Conservation (phyloP, 2,329 filamentous ascomycete species). For the Penicillium brevicompactum region DNA sequence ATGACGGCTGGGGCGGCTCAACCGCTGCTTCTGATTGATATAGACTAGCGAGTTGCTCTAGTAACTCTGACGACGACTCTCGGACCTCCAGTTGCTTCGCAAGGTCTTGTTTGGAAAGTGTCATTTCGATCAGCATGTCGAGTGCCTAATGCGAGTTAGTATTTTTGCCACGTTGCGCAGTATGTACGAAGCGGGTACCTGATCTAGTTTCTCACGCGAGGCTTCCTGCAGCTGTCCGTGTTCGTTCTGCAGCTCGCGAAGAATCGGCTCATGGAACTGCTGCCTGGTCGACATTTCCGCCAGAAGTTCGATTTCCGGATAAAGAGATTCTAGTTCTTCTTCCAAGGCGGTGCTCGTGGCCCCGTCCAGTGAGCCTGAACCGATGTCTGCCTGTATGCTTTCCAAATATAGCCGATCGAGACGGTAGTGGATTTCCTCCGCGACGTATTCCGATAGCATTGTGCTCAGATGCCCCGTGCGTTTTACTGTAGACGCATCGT, state of each 20-base stretch:
- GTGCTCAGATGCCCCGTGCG: constrained; percentile 31
- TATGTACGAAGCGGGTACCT: constrained; percentile 26
- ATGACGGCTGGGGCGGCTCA: constrained; percentile 22
- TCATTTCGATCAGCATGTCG: constrained; percentile 38
- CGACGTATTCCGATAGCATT: constrained; percentile 34
- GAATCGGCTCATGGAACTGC: constrained; percentile 44
- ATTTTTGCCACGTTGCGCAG: neutral
- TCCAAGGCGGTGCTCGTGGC: constrained; percentile 31
- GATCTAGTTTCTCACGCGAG: constrained; percentile 37
- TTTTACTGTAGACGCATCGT: constrained; percentile 32
- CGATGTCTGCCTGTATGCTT: constrained; percentile 16
- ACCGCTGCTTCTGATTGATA: constrained; percentile 35
- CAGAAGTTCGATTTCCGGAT: constrained; percentile 43
- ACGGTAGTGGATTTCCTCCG: constrained; percentile 42
- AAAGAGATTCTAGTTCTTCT: constrained; percentile 42
- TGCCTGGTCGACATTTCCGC: constrained; percentile 48
- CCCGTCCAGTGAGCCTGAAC: constrained; percentile 4
- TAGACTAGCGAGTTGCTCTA: constrained; percentile 33
- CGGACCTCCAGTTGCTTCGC: constrained; percentile 32
- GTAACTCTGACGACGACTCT: constrained; percentile 38
- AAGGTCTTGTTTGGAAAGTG: constrained; percentile 31
- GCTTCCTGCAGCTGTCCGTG: constrained; percentile 32
- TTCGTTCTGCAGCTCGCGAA: constrained; percentile 36
- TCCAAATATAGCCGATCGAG: constrained; percentile 45
- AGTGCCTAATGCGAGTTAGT: constrained; percentile 31